Base-by-base conservation (phyloP, 108 stramenopile species). In the Schizochytrium sp. region DNA sequence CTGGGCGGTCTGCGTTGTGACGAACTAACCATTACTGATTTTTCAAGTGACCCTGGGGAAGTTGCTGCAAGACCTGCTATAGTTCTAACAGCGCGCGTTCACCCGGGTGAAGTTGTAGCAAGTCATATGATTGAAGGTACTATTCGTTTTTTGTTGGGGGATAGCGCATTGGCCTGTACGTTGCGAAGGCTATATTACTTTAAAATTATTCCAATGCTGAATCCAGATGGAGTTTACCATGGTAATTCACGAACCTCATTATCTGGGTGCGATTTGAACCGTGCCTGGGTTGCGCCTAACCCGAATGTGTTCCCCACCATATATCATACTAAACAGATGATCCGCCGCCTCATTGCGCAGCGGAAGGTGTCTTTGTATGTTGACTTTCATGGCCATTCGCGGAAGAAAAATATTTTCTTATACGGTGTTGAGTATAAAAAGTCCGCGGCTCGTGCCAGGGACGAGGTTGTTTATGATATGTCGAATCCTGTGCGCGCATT, bases 161-260 rank as follows among this genome's bases (percentile, higher is more conserved):
- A 38, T 46, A 53, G 61, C 69, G 88, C 76, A 15, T 41, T 72
- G 38, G 94, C 94, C 28, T n/a, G 57, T 28, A 57, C 55, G 5
- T 61, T 94, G 88, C 72, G 94, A 28, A 45, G 69, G 0, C 41
- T 76, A n/a, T 94, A 93, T 72, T 59, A 94, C 17, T 93, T 94
- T 88, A 93, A 92, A 58, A 88, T 94, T 38, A 92, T 93, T 10
- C 94, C 94, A 41, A 94, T 94, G 94, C 76, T 94, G 28, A 94
- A 94, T 57, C 94, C 94, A 3, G 94, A 94, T 72, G 94, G 94
- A 40, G 94, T 94, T 3, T 88, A 93, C 69, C 57, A 91, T 57
- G 94, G 94, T 12, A 94, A 94, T 89, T 92, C 92, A 55, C 93
- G 94, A 56, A 61, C 83, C 57, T 93, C 90, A 4, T 46, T 94